Evolutionary conservation across 768 basidiomycete species (phyloP).

Genomic region (Porphyrellus cyaneotinctus): DNA sequence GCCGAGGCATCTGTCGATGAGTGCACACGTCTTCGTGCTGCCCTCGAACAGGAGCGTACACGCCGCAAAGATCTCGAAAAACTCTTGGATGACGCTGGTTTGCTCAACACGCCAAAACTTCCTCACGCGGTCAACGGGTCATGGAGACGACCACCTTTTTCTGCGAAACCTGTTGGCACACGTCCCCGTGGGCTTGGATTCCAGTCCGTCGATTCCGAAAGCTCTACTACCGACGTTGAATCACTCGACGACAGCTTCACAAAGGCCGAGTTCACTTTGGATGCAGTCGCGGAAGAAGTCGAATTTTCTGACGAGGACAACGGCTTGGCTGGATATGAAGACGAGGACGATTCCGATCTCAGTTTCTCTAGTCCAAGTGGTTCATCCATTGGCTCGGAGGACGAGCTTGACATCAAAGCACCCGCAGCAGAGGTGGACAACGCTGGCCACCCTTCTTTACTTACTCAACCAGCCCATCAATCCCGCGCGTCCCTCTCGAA

Average conservation of each 20-base stretch:
- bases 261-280: constrained; percentile 45
- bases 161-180: constrained; percentile 23
- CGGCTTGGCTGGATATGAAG: constrained; percentile 63
- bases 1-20: constrained; percentile 22
- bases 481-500: constrained; percentile 50
- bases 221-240: constrained; percentile 69
- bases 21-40: constrained; percentile 24
- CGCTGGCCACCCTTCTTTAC: constrained; percentile 1
- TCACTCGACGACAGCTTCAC: constrained; percentile 41
- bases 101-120: constrained; percentile 44
- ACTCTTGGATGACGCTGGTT: constrained; percentile 43
- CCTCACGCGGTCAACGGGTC: constrained; percentile 13
- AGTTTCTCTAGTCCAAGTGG: constrained; percentile 41
- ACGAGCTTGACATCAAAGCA: constrained; percentile 35
- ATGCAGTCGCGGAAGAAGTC: constrained; percentile 57
- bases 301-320: constrained; percentile 44
- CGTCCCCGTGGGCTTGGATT: constrained; percentile 48
- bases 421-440: constrained; percentile 10
- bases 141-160: constrained; percentile 12
- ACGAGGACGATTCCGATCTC: constrained; percentile 58
- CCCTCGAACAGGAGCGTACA: constrained; percentile 39
- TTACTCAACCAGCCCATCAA: constrained; percentile 26
- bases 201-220: constrained; percentile 60
- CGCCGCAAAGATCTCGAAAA: constrained; percentile 48
- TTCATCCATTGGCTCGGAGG: constrained; percentile 53